Evolutionary conservation across 192 early-diverging fungal species (phyloP).

Genomic region (Piromyces finnis): DNA sequence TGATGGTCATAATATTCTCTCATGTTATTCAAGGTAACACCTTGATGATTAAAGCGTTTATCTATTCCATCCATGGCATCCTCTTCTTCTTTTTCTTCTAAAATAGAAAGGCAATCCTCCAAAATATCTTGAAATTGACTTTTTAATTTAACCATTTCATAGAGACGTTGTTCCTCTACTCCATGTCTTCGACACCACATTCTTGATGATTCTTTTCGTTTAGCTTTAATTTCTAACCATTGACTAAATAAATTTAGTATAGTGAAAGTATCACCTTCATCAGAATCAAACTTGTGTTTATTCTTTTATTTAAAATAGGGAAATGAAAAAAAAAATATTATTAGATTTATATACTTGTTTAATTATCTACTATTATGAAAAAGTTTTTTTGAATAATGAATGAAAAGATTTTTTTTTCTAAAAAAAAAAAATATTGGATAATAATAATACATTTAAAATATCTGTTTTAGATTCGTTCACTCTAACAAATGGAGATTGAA

Average conservation of each 20-base stretch:
- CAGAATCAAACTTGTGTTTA: conserved; percentile 19
- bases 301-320: conserved; percentile 10
- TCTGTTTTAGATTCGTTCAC: conserved; percentile 23
- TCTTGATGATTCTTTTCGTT: conserved; percentile 21
- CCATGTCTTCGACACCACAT: conserved; percentile 41
- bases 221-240: conserved; percentile 34
- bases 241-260: conserved; percentile 37
- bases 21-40: conserved; percentile 4
- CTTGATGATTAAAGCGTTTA: conserved; percentile 2
- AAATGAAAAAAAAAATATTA: neutral
- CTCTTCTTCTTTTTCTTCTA: neutral
- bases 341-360: neutral
- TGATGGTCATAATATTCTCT: neutral
- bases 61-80: neutral
- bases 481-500: conserved; percentile 41
- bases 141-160: conserved; percentile 50
- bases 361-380: too few relatives aligned
- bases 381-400: too few relatives aligned
- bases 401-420: too few relatives aligned
- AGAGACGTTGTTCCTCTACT: conserved; percentile 50
- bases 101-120: conserved; percentile 9
- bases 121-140: conserved; percentile 43
- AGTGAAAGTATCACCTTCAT: conserved; percentile 47
- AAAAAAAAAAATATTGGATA: too few relatives aligned
- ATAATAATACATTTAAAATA: conserved; percentile 19